Conservation (phyloP, 192 early-diverging fungal genomes). For the Coemansia sp. region DNA sequence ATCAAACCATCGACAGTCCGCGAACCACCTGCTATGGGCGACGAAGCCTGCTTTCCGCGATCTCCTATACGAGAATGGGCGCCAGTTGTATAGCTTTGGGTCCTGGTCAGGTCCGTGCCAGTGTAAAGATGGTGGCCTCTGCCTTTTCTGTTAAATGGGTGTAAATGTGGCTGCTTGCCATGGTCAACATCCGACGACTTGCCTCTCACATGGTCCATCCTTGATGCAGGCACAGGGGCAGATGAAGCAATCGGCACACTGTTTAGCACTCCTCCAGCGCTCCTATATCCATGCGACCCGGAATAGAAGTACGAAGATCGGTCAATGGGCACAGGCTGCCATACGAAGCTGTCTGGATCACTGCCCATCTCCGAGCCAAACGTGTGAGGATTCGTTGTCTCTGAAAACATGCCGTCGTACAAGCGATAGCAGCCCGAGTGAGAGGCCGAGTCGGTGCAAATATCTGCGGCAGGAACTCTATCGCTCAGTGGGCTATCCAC, state of each 20-base stretch:
- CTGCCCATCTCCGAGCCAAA: conserved; percentile 21
- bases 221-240: conserved; percentile 41
- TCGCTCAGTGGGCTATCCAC: conserved; percentile 5
- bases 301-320: conserved; percentile 16
- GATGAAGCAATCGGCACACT: conserved; percentile 32
- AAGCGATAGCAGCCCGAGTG: conserved; percentile 54
- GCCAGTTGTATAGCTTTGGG: conserved; percentile 5
- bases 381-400: conserved; percentile 4
- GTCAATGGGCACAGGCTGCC: conserved; percentile 13
- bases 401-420: conserved; percentile 40
- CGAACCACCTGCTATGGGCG: conserved; percentile 26
- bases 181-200: conserved; percentile 10
- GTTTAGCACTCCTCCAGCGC: background rate
- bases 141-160: conserved; percentile 19
- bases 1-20: conserved; percentile 7
- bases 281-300: conserved; percentile 1
- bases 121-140: conserved; percentile 15
- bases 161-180: background rate
- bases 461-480: conserved; percentile 9
- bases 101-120: background rate
- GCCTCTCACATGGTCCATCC: conserved; percentile 5
- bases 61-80: background rate
- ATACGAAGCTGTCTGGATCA: conserved; percentile 22
- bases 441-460: conserved; percentile 25
- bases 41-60: conserved; percentile 15